Evolutionary conservation across 495 filamentous ascomycete species (phyloP), one percentile per base, ranked within the genome.

Genomic region (Aspergillus cavernicola): DNA sequence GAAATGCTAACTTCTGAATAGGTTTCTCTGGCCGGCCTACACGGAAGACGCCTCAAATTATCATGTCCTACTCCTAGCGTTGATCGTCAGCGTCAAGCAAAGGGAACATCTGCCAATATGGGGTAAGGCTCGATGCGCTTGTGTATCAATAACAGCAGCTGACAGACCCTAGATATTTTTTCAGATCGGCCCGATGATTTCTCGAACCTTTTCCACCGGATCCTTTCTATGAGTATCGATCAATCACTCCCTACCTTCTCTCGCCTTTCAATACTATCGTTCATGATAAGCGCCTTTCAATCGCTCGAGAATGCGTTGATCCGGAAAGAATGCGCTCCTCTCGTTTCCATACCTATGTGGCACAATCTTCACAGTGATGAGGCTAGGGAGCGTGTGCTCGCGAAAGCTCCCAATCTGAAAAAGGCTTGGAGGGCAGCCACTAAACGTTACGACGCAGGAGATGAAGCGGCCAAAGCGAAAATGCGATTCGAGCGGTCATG

Each of bases 321-420:
- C 24, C 81, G 93, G 41, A 97, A 95, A 64, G 92, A 99, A 74
- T 97, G 92, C 70, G 95, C 91, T 36, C 89, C 93, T 10, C 75
- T 99, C 33, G 92, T 99, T 36, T 91, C 89, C 0, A 95, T 99
- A 58, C 87, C 89, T 1, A 88, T 95, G 60, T 97, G 93, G 93
- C 88, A 96, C 59, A 92, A 95, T 60, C 71, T 99, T 24, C 87
- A 87, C 18, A 88, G 80, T 53, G 84, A 87, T 16, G 71, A 78
- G 24, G 80, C 82, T 35, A 78, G 89, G 53, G 85, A 90, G 46
- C 72, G 68, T 37, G 79, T 82, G 32, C 76, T 97, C 42, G 81
- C 86, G 29, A 84, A 87, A 55, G 79, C 82, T 29, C 66, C 80
- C 6, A 83, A 86, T 38, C 70, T 91, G 48, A 87, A 80, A 63